These are phyloP conservation scores for Populus pruinosa DNA, from an alignment of 345 rosid genomes.

Conservation along the genomic window DNA sequence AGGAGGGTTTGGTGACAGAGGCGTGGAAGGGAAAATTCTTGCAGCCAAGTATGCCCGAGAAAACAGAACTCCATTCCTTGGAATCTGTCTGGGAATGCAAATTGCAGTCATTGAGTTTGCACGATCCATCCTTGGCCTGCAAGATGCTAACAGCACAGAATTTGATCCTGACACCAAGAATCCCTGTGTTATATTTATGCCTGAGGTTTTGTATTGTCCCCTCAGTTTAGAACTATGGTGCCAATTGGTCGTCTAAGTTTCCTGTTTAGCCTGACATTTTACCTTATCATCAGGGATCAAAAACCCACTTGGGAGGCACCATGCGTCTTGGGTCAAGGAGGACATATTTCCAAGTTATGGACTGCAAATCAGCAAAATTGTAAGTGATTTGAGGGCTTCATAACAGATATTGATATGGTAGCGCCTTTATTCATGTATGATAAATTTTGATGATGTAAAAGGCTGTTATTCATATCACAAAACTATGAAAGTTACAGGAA, in stretches of 20 bases:
- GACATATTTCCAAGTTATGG: slow-evolving; percentile 64
- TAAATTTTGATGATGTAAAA: not conserved
- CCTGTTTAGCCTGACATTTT: not conserved
- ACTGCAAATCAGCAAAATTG: slow-evolving; percentile 80
- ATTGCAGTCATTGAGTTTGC: slow-evolving; percentile 91
- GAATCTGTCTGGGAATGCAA: slow-evolving; percentile 99
- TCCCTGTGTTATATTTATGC: slow-evolving; percentile 91
- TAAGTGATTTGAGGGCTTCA: slow-evolving; percentile 24
- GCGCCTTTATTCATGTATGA: not conserved
- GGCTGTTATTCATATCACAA: not conserved
- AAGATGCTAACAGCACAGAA: slow-evolving; percentile 81
- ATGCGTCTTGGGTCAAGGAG: slow-evolving; percentile 94
- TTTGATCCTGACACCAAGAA: slow-evolving; percentile 70
- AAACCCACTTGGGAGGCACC: slow-evolving; percentile 98
- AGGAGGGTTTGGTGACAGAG: slow-evolving; percentile 99
- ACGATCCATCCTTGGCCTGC: slow-evolving; percentile 74
- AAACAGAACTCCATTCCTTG: slow-evolving; percentile 83
- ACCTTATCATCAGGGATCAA: slow-evolving; percentile 63
- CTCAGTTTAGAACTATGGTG: not conserved
- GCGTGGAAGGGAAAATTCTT: slow-evolving; percentile 89
- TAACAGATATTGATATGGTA: not conserved
- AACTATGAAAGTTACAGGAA: not conserved
- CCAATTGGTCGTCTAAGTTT: not conserved
- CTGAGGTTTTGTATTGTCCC: slow-evolving; percentile 52
- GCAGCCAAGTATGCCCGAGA: slow-evolving; percentile 94